Percentiles rank a stretch among this genome's conserved stretches.
phyloP scores from a whole-genome alignment of 2,329 filamentous ascomycete genomes.

The Furcasterigmium sp. region DNA sequence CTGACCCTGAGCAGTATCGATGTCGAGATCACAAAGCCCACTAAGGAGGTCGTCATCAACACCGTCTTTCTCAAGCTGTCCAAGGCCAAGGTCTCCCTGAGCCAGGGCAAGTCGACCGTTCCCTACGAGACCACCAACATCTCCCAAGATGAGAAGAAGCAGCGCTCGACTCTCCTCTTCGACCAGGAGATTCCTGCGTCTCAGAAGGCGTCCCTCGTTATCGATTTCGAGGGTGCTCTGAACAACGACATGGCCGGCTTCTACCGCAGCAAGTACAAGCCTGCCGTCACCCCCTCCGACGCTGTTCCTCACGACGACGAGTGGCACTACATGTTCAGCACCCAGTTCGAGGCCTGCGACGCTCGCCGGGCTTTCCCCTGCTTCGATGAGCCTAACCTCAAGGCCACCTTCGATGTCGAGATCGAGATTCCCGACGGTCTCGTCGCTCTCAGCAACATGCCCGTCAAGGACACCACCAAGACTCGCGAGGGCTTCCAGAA shows the following conservation, averaged over 20 bases:
- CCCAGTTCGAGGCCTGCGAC: slow-evolving; percentile 96
- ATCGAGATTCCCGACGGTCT: slow-evolving; percentile 88
- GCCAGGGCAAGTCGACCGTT: slow-evolving; percentile 52
- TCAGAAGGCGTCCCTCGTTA: slow-evolving; percentile 59
- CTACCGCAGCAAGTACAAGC: slow-evolving; percentile 92
- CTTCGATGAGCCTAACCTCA: slow-evolving; percentile 96
- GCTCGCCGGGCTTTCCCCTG: slow-evolving; percentile 93
- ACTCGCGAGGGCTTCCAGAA: slow-evolving; percentile 60
- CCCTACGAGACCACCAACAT: slow-evolving; percentile 60
- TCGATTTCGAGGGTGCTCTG: slow-evolving; percentile 75
- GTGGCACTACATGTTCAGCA: slow-evolving; percentile 78
- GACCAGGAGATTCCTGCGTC: slow-evolving; percentile 62
- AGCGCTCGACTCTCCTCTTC: slow-evolving; percentile 78
- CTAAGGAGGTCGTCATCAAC: slow-evolving; percentile 78
- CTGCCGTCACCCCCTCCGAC: slow-evolving; percentile 61
- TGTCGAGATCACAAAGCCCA: slow-evolving; percentile 64
- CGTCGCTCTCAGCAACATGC: slow-evolving; percentile 93
- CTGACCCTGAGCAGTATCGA: slow-evolving; percentile 53
- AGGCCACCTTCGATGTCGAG: slow-evolving; percentile 90
- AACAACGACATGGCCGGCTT: slow-evolving; percentile 93
- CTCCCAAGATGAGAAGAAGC: slow-evolving; percentile 75
- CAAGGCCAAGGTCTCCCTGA: slow-evolving; percentile 53
- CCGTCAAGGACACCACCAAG: slow-evolving; percentile 64
- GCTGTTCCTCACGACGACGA: slow-evolving; percentile 72
- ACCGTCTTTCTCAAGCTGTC: slow-evolving; percentile 76